phyloP scores from a whole-genome alignment of 1,139 yeast genomes.

The Saccharomyces hybrid region DNA sequence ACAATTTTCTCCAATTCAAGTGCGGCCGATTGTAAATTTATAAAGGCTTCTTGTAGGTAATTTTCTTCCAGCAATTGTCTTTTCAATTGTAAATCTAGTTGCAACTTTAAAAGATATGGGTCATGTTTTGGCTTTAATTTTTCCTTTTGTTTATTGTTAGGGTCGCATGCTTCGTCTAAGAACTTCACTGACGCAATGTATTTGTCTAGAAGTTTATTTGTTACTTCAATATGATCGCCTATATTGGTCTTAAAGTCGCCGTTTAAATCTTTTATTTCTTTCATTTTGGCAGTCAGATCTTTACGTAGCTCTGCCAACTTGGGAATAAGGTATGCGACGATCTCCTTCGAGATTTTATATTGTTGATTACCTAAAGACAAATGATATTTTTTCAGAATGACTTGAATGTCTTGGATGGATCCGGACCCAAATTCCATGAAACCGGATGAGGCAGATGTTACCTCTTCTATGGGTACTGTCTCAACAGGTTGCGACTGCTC shows the following conservation, averaged over 20 bases:
- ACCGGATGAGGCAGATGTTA: constrained; percentile 35
- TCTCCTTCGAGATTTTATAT: constrained; percentile 46
- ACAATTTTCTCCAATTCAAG: constrained; percentile 63
- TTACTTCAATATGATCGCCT: constrained; percentile 23
- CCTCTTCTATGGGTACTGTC: constrained; percentile 11
- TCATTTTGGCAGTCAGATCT: no score
- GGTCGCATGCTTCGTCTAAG: constrained; percentile 15
- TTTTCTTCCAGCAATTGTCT: constrained; percentile 61
- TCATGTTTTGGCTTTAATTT: constrained; percentile 37
- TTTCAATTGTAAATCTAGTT: constrained; percentile 58
- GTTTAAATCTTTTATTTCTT: constrained; percentile 23
- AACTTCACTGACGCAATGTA: constrained; percentile 35
- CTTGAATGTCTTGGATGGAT: no score
- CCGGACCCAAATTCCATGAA: constrained; percentile 44
- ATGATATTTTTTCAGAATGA: constrained; percentile 41
- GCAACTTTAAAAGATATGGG: constrained; percentile 58
- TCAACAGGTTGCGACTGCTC: constrained; percentile 4
- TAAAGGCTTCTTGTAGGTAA: constrained; percentile 59
- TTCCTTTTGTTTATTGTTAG: constrained; percentile 15
- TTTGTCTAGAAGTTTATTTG: constrained; percentile 40
- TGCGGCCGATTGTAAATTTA: constrained; percentile 60
- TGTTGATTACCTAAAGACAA: constrained; percentile 38
- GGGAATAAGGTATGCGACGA: constrained; percentile 50
- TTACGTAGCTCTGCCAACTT: constrained; percentile 60
- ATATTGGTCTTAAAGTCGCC: constrained; percentile 30